Evolutionary conservation across 768 basidiomycete genomes (phyloP).

Genomic region (Xerocomellus amylosporus): DNA sequence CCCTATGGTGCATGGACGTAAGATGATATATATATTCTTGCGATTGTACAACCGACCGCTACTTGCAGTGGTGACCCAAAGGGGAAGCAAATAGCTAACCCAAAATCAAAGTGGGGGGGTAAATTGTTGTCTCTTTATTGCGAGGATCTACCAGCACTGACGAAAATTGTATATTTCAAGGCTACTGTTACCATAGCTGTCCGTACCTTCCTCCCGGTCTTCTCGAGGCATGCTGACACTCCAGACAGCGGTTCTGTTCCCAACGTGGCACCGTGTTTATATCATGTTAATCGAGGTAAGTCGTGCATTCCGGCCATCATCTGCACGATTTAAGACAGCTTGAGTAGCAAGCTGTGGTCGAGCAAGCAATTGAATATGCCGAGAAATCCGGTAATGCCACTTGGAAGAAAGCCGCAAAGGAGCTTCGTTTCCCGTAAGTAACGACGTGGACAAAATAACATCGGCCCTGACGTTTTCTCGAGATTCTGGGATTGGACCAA

Average conservation of each 20-base stretch:
- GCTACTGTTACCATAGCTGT: conserved; percentile 22
- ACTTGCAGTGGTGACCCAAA: conserved; percentile 17
- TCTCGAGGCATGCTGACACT: neutral
- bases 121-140: neutral
- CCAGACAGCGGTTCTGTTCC: conserved; percentile 18
- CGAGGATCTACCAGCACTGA: neutral
- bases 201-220: neutral
- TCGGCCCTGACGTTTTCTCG: neutral
- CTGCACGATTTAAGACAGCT: neutral
- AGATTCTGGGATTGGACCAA: conserved; percentile 23
- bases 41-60: neutral
- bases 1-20: conserved; percentile 14
- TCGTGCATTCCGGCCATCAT: neutral
- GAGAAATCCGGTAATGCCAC: no score
- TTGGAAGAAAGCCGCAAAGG: conserved; percentile 2
- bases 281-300: conserved; percentile 15
- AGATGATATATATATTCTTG: neutral
- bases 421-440: conserved; percentile 19
- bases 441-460: neutral
- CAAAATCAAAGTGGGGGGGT: conserved; percentile 12
- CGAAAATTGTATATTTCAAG: neutral
- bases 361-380: conserved; percentile 4
- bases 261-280: conserved; percentile 19
- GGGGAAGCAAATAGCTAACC: conserved; percentile 3
- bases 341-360: conserved; percentile 18